Evolutionary conservation across 257 asterid genomes (phyloP), one percentile per base, ranked within the genome.

Genomic region (Petrea volubilis): DNA sequence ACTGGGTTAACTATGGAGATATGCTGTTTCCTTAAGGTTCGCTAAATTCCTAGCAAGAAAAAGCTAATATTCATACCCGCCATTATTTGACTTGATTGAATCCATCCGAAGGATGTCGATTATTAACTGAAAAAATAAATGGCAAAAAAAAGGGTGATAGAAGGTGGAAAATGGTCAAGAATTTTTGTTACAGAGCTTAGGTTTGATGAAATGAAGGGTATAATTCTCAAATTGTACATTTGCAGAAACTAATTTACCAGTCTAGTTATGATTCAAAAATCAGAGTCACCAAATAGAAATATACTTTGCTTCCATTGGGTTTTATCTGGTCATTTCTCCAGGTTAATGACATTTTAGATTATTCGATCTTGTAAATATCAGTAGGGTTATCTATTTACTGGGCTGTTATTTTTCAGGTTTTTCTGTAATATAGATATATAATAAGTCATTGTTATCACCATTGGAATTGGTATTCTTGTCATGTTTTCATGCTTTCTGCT

Each of bases 61-160:
- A 49, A 56, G 17, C 60, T 78, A 52, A n/a, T n/a, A n/a, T n/a
- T 21, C 51, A 41, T 64, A 52, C 56, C 27, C 21, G 71, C 78
- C 72, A 15, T 78, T 64, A 41, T 53, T 57, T 52, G 50, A 67
- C 76, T 70, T 64, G 68, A 64, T 38, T 20, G 74, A 62, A 27
- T 81, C 55, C 88, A 73, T 85, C 96, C 92, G 76, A 92, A 85
- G 97, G 95, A 79, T 85, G 91, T 62, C 31, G 79, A 71, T 71
- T 67, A 62, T 59, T 65, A 29, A 68, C 75, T 18, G 17, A 52
- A 15, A 57, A 71, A 77, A 74, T 69, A 74, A 83, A 79, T 75
- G 80, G 81, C 68, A 56, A 78, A 62, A 58, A 55, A 33, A 70
- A 11, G 61, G 14, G 4, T 38, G 67, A 46, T 11, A 60, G 56